Evolutionary conservation across 73 alveolate genomes (phyloP).

Genomic region (Urostyla sp.): DNA sequence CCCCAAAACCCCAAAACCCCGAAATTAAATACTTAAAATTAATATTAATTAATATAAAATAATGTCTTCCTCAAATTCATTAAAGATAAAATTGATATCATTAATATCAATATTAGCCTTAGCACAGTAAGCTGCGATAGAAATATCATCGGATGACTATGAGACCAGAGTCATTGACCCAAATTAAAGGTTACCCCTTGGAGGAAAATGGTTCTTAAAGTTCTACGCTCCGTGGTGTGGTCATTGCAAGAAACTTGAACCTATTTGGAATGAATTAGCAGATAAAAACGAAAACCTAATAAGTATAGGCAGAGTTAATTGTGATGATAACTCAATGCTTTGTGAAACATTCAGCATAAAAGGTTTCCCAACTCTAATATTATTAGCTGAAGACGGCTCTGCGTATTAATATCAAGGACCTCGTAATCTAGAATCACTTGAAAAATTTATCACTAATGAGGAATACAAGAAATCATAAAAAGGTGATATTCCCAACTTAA

Average conservation of each 20-base stretch:
- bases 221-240: conserved; percentile 44
- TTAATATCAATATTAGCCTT: no score
- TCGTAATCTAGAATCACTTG: no score
- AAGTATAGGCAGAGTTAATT: neutral
- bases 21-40: no score
- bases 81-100: no score
- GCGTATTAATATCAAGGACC: conserved; percentile 23
- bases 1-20: no score
- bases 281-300: conserved; percentile 4
- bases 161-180: conserved; percentile 1
- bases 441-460: no score
- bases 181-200: conserved; percentile 1
- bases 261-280: conserved; percentile 43
- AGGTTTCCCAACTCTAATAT: conserved; percentile 4
- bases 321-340: no score
- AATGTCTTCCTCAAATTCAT: no score
- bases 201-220: conserved; percentile 42
- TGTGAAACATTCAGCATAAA: conserved; percentile 6
- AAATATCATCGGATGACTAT: neutral
- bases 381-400: conserved; percentile 6
- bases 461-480: no score
- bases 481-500: no score
- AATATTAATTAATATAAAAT: no score
- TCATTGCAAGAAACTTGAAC: conserved; percentile 4
- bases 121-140: conserved; percentile 42